phyloP scores from a whole-genome alignment of 169 alveolate species.

The Eimeria zaria region DNA sequence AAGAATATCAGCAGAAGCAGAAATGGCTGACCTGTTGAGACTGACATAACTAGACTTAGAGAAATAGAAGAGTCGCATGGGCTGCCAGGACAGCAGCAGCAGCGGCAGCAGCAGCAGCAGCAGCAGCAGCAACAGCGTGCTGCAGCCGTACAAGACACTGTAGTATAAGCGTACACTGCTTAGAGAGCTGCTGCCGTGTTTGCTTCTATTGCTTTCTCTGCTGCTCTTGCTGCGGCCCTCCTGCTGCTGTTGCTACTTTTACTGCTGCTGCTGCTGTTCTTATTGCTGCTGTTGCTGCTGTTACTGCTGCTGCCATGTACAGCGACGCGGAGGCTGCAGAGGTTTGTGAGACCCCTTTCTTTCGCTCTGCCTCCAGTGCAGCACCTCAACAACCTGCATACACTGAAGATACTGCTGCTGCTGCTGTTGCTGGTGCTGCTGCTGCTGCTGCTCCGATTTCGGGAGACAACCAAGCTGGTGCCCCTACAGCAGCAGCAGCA shows the following conservation, averaged over 20 bases:
- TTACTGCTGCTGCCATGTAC: conserved; percentile 9
- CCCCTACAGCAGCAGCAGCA: conserved; percentile 17
- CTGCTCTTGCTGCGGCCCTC: too few species aligned
- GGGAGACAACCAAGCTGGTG: neutral
- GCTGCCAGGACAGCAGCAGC: conserved; percentile 26
- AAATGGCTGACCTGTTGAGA: neutral
- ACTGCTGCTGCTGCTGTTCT: neutral
- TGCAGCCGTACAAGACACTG: neutral
- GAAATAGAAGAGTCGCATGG: neutral
- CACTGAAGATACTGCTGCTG: neutral
- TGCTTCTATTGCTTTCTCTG: neutral
- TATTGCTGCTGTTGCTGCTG: too few species aligned
- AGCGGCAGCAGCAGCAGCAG: conserved; percentile 53
- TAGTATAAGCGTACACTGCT: neutral
- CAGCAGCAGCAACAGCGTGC: neutral
- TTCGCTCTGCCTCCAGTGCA: conserved; percentile 29
- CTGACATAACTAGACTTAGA: neutral
- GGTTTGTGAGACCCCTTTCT: neutral
- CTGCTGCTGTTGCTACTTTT: neutral
- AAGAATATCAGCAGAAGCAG: neutral
- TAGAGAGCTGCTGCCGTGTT: neutral
- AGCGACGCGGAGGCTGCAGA: neutral
- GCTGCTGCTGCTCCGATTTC: neutral
- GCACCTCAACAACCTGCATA: neutral
- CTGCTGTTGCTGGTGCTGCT: conserved; percentile 29